Base-by-base conservation (phyloP, 1,284 basidiomycete genomes). In the Leccinum glutinopallens region DNA sequence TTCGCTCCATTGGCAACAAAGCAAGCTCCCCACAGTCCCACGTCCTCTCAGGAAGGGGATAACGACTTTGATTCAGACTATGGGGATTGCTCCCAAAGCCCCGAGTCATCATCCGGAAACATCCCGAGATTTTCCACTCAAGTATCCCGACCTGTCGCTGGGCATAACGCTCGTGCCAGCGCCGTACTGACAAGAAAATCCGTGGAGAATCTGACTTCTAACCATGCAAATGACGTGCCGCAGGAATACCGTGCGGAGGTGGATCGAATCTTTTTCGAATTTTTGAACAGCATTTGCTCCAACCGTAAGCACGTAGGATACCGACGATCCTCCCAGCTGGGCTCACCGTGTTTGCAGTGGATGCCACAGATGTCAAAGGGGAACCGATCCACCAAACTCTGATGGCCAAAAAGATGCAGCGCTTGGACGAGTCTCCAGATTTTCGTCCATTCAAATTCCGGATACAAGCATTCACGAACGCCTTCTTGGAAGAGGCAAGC, bases 391-490 rank as follows among this genome's bases (percentile, higher is more conserved):
- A 99, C 77, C 97, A 99, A 80, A 96, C 96, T 51, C 84, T 99
- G 70, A 99, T 98, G 97, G 93, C 96, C 2, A 96, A 96, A 81
- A 97, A 97, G 83, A 97, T 98, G 96, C 92, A 94, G 71, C 88
- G 93, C 58, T 81, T 98, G 63, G 96, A 97, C 76, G 96, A 98
- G 80, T 96, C 93, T 57, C 89, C 91, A 57, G 97, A 98, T 79
- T 99, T 97, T 79, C 87, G 97, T 33, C 97, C 97, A 19, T 99
- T 99, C 89, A 98, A 98, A 79, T 99, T 99, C 80, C 89, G 97
- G 62, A 99, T 99, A 71, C 94, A 97, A 76, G 97, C 97, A 1
- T 99, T 99, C 79, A 98, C 97, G 13, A 95, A 96, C 72, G 93
- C 93, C 1, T 99, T 99, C 76, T 84, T 97, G 71, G 95, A 98